These are phyloP conservation scores for Trichosanthes cucumerina DNA, from an alignment of 306 rosid species.

Conservation along the genomic window DNA sequence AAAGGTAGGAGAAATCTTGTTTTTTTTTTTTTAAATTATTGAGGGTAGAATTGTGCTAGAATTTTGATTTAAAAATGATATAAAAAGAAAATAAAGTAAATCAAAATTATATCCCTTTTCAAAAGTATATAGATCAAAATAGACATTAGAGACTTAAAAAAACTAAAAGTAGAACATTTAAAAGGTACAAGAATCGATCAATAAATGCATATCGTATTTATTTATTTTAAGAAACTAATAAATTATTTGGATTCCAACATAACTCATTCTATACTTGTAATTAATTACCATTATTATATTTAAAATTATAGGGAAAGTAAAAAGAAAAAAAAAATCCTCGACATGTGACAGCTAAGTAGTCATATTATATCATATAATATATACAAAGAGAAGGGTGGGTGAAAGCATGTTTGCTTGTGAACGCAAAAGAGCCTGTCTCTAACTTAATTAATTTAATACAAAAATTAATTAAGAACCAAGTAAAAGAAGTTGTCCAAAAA, in stretches of 20 bases:
- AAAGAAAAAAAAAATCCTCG: neutral
- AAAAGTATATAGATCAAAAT: no score
- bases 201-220: neutral
- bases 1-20: no score
- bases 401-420: constrained; percentile 67
- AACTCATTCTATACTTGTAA: neutral
- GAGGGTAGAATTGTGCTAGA: no score
- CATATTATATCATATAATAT: neutral
- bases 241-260: neutral
- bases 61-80: no score
- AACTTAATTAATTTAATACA: constrained; percentile 1
- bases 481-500: neutral
- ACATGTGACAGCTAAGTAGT: constrained; percentile 5
- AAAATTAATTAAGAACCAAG: neutral
- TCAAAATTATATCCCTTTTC: no score
- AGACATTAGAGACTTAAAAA: no score
- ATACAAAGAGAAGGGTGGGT: constrained; percentile 1
- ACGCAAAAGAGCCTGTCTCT: constrained; percentile 35
- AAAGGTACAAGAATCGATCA: neutral
- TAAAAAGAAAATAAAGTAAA: no score
- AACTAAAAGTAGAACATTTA: no score
- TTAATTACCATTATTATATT: neutral
- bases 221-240: neutral
- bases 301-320: neutral
- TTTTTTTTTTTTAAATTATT: no score